A percentile compares a stretch with the other conserved stretches of the same genome.
Conservation (phyloP, 1,284 basidiomycete genomes). For the Ceratobasidium sp. region DNA sequence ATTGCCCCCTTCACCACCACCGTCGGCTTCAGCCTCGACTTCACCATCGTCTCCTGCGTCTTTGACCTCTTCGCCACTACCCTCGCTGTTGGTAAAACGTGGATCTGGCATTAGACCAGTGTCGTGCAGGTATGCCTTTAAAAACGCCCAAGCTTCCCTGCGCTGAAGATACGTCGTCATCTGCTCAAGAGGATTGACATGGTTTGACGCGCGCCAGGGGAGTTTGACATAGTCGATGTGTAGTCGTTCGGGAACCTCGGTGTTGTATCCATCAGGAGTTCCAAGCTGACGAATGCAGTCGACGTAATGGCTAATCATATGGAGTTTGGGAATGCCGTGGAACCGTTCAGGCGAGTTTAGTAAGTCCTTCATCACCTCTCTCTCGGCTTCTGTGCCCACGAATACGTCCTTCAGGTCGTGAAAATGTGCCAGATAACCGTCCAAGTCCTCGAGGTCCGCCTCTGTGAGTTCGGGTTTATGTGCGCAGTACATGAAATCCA, state of each 20-base stretch:
- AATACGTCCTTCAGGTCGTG: background rate
- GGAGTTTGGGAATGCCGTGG: constrained; percentile 42
- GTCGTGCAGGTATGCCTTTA: background rate
- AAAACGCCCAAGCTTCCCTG: background rate
- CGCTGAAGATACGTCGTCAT: background rate
- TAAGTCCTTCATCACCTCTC: background rate
- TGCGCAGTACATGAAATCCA: constrained; percentile 33
- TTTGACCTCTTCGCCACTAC: too few species aligned
- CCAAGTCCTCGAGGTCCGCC: background rate
- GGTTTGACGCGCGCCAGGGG: background rate
- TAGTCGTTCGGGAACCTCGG: background rate
- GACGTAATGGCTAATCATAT: constrained; percentile 19
- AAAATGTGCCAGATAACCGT: background rate
- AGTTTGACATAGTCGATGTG: constrained; percentile 12
- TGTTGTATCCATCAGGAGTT: background rate
- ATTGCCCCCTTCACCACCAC: background rate
- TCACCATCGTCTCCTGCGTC: too few species aligned
- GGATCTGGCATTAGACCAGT: background rate
- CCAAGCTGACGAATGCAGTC: background rate
- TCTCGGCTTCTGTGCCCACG: background rate
- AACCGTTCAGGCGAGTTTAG: constrained; percentile 48
- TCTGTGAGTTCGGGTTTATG: background rate
- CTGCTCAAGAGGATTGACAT: background rate
- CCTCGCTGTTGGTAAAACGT: background rate
- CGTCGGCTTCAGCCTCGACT: background rate